A percentile compares a stretch with the other conserved stretches of the same genome.
phyloP scores from a whole-genome alignment of 2,329 filamentous ascomycete genomes.

The Achaetomium macrosporum region DNA sequence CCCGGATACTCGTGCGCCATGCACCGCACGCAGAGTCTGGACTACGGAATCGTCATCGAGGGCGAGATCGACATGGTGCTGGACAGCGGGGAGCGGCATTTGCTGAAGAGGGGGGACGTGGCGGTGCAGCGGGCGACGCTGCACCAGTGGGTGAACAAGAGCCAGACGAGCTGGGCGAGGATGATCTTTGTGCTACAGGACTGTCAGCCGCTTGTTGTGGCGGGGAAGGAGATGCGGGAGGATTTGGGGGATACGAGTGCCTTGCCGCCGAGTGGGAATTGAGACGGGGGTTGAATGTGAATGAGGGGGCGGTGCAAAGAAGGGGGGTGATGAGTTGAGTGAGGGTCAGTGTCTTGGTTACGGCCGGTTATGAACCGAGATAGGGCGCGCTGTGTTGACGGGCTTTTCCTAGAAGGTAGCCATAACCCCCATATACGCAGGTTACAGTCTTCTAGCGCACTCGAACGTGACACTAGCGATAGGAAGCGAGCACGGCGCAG shows the following conservation, averaged over 20 bases:
- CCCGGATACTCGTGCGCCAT: constrained; percentile 37
- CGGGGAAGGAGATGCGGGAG: constrained; percentile 20
- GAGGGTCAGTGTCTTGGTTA: no score
- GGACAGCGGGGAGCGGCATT: constrained; percentile 38
- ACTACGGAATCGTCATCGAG: constrained; percentile 45
- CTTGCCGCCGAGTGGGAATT: constrained; percentile 25
- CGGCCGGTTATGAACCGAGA: no score
- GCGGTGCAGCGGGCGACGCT: constrained; percentile 43
- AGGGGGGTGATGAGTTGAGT: no score
- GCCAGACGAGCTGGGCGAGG: constrained; percentile 36
- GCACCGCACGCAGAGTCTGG: constrained; percentile 43
- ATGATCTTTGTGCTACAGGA: constrained; percentile 32
- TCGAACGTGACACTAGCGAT: no score
- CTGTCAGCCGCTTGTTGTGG: constrained; percentile 19
- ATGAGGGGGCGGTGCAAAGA: no score
- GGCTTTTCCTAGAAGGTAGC: no score
- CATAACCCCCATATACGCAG: no score
- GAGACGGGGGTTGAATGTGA: neutral
- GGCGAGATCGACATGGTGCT: constrained; percentile 42
- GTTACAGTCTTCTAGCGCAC: no score
- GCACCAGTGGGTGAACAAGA: constrained; percentile 41
- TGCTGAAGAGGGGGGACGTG: constrained; percentile 40
- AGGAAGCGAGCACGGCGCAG: no score
- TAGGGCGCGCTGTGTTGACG: no score
- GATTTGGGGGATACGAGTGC: constrained; percentile 22